phyloP scores from a whole-genome alignment of 2,329 filamentous ascomycete genomes.

The Magnaporthiopsis rhizophila region DNA sequence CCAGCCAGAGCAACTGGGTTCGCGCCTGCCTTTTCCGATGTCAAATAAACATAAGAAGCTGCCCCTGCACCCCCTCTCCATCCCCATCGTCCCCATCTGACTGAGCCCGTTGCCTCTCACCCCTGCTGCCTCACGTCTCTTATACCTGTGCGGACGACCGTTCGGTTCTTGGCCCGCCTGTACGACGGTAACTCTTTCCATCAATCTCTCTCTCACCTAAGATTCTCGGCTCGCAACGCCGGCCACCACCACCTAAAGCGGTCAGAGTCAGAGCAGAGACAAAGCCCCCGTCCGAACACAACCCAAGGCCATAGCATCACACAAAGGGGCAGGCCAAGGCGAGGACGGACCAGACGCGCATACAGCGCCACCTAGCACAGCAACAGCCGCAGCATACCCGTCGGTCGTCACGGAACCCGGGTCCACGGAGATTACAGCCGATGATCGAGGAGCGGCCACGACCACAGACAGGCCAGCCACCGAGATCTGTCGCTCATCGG shows the following conservation, averaged over 20 bases:
- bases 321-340: too few species aligned
- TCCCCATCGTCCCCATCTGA: background rate
- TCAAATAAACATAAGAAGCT: too few species aligned
- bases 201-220: background rate
- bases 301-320: too few species aligned
- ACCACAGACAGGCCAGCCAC: background rate
- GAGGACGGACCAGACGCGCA: background rate
- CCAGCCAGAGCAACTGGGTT: background rate
- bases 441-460: background rate
- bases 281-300: too few species aligned
- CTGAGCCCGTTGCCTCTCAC: background rate
- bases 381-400: background rate
- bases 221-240: background rate
- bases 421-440: background rate
- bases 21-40: background rate
- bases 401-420: background rate
- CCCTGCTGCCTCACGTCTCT: background rate
- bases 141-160: background rate
- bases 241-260: background rate
- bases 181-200: too few species aligned
- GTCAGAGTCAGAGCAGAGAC: too few species aligned
- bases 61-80: background rate
- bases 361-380: background rate
- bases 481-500: too few species aligned
- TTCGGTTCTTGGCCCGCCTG: background rate